Conservation (phyloP, 2,329 filamentous ascomycete genomes). For the Talaromyces albobiverticillius region DNA sequence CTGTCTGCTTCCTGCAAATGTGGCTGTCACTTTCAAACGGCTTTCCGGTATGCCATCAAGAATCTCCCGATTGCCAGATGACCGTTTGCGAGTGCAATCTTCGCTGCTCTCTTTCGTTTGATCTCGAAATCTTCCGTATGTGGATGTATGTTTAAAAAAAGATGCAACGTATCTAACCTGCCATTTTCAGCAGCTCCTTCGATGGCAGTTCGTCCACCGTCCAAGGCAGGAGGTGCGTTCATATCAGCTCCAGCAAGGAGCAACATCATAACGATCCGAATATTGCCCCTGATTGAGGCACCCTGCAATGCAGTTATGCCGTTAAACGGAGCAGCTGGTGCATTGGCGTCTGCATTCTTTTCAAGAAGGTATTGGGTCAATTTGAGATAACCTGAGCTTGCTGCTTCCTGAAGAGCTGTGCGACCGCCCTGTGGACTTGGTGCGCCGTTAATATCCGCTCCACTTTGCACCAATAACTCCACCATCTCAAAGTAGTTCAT, state of each 20-base stretch:
- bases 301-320: constrained; percentile 18
- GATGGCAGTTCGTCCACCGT: constrained; percentile 27
- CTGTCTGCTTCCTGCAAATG: no score
- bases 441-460: constrained; percentile 19
- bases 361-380: constrained; percentile 13
- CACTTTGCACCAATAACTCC: constrained; percentile 17
- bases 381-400: constrained; percentile 14
- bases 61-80: constrained; percentile 17
- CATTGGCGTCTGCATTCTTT: constrained; percentile 17
- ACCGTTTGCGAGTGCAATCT: constrained; percentile 15
- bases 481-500: constrained; percentile 18
- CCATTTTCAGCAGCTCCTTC: constrained; percentile 31
- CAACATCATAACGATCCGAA: constrained; percentile 32
- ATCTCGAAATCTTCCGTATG: constrained; percentile 16
- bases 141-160: constrained; percentile 23
- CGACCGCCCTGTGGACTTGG: constrained; percentile 1
- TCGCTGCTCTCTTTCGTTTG: constrained; percentile 13
- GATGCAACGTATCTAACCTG: constrained; percentile 27
- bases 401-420: constrained; percentile 17
- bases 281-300: constrained; percentile 34
- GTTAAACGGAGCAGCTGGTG: constrained; percentile 1
- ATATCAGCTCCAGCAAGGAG: constrained; percentile 21
- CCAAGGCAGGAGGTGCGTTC: constrained; percentile 13
- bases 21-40: neutral
- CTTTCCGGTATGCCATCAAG: constrained; percentile 12